Evolutionary conservation across 192 early-diverging fungal species (phyloP).

Genomic region (Glomus cerebriforme): DNA sequence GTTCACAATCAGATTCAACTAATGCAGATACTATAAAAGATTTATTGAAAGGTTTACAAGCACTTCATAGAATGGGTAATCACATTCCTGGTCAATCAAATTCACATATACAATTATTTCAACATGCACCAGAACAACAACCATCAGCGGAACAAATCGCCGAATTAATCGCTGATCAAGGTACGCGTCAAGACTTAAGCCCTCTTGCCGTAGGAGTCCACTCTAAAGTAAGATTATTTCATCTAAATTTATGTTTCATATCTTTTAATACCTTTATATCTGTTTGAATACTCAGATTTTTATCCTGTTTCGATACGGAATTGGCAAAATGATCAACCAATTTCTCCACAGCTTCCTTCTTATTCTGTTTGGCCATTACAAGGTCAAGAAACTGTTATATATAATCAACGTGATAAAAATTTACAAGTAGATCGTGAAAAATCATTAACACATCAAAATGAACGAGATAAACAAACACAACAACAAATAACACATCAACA

Average conservation of each 20-base stretch:
- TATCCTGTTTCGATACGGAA: constrained; percentile 19
- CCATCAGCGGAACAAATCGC: constrained; percentile 14
- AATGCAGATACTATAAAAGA: background rate
- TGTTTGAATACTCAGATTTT: constrained; percentile 18
- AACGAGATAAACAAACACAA: background rate
- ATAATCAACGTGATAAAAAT: background rate
- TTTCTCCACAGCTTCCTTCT: background rate
- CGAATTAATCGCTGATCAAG: constrained; percentile 8
- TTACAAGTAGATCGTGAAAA: constrained; percentile 1
- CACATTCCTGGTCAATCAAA: background rate
- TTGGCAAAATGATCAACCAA: constrained; percentile 14
- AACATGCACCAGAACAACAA: background rate
- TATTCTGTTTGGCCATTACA: constrained; percentile 5
- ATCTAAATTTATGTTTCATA: background rate
- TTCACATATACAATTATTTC: background rate
- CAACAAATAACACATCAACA: background rate
- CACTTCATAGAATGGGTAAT: background rate
- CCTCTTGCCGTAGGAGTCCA: background rate
- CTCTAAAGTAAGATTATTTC: constrained; percentile 13
- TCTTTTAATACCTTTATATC: background rate
- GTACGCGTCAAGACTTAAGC: constrained; percentile 7
- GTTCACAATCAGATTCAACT: background rate
- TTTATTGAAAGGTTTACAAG: constrained; percentile 16
- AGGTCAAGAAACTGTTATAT: background rate
- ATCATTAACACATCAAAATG: background rate